These are phyloP conservation scores for Fusarium coffeatum DNA, from an alignment of 2,329 filamentous ascomycete genomes.

Conservation along the genomic window DNA sequence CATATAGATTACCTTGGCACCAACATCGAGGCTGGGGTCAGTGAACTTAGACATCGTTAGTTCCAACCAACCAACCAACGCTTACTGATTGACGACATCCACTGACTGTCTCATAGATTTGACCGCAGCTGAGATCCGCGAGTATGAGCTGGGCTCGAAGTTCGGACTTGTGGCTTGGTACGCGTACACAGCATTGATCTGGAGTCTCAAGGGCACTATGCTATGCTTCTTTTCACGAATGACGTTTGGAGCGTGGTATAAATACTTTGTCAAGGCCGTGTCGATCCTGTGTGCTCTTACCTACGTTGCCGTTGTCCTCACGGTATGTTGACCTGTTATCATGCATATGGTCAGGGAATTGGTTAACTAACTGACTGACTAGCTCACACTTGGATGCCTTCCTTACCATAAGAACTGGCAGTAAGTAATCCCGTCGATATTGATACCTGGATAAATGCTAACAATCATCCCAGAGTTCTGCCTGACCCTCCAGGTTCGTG, in stretches of 20 bases:
- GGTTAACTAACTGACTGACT: neutral
- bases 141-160: constrained; percentile 51
- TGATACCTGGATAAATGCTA: fast-evolving
- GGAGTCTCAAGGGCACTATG: constrained; percentile 49
- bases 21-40: constrained; percentile 35
- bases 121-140: constrained; percentile 44
- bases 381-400: constrained; percentile 43
- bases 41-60: constrained; percentile 5
- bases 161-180: constrained; percentile 56
- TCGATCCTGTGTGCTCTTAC: constrained; percentile 8
- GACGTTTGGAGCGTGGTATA: constrained; percentile 45
- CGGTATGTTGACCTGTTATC: constrained; percentile 12
- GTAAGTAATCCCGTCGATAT: neutral
- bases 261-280: constrained; percentile 31
- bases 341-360: neutral
- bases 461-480: neutral
- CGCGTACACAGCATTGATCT: constrained; percentile 52
- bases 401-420: constrained; percentile 41
- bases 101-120: constrained; percentile 30
- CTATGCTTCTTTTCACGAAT: constrained; percentile 47
- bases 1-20: constrained; percentile 37
- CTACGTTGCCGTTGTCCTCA: constrained; percentile 38
- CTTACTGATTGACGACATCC: neutral
- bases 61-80: neutral
- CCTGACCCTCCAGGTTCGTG: constrained; percentile 39